A percentile compares a stretch with the other conserved stretches of the same genome.
phyloP scores from a whole-genome alignment of 768 basidiomycete genomes.

The Boletellus ananiceps region DNA sequence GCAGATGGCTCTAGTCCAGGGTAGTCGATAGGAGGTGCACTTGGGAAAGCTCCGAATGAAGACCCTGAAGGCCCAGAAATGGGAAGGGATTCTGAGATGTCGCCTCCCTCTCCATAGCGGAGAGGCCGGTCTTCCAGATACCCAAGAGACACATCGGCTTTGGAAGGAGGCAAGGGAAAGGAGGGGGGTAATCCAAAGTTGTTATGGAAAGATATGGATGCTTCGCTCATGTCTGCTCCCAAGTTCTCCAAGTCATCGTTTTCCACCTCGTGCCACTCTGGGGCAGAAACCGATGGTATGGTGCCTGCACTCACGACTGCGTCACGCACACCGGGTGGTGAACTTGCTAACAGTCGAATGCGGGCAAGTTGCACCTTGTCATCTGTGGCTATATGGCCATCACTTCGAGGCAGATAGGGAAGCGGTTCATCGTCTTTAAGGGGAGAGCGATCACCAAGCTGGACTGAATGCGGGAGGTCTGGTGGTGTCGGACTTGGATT shows the following conservation, averaged over 20 bases:
- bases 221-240: conserved; percentile 4
- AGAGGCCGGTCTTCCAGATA: conserved; percentile 36
- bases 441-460: conserved; percentile 2
- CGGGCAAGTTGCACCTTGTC: conserved; percentile 57
- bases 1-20: conserved; percentile 44
- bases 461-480: conserved; percentile 4
- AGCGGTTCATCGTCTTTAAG: conserved; percentile 16
- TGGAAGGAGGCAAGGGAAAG: conserved; percentile 34
- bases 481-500: conserved; percentile 8
- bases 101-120: conserved; percentile 30
- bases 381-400: conserved; percentile 63
- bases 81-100: conserved; percentile 31
- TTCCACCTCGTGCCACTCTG: conserved; percentile 51
- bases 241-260: conserved; percentile 34
- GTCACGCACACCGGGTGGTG: conserved; percentile 37
- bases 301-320: conserved; percentile 11
- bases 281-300: conserved; percentile 38
- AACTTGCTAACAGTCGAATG: conserved; percentile 48
- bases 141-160: conserved; percentile 39
- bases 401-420: conserved; percentile 30
- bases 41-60: conserved; percentile 38
- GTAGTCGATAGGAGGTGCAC: conserved; percentile 31
- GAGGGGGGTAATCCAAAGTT: conserved; percentile 14
- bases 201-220: conserved; percentile 8
- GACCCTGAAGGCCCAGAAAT: conserved; percentile 41